These are phyloP conservation scores for Eucalyptus globulus DNA, from an alignment of 345 rosid genomes.

Conservation along the genomic window DNA sequence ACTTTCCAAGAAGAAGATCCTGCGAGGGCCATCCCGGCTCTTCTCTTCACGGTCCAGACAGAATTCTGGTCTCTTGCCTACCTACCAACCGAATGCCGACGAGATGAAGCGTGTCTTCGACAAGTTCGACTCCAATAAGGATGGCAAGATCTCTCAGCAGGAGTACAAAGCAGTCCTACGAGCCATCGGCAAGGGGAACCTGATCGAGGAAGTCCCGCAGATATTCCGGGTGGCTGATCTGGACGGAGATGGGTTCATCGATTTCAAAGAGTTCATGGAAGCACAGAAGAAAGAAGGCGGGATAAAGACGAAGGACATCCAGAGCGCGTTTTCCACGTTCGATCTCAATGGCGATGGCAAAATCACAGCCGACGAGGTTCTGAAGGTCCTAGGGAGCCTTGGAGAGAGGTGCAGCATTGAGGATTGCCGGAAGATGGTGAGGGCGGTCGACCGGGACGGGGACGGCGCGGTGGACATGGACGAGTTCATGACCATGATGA, in stretches of 20 bases:
- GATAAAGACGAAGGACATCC: slow-evolving; percentile 34
- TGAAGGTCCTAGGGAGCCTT: slow-evolving; percentile 50
- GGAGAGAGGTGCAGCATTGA: slow-evolving; percentile 72
- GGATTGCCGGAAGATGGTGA: slow-evolving; percentile 73
- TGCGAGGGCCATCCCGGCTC: slow-evolving; percentile 50
- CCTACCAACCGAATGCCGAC: slow-evolving; percentile 34
- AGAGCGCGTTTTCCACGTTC: slow-evolving; percentile 50
- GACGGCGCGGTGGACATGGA: slow-evolving; percentile 70
- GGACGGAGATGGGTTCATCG: slow-evolving; percentile 80
- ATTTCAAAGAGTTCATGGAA: slow-evolving; percentile 68
- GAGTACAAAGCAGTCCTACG: slow-evolving; percentile 66
- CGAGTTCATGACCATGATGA: slow-evolving; percentile 83
- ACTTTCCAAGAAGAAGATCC: slow-evolving; percentile 44
- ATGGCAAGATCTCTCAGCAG: slow-evolving; percentile 70
- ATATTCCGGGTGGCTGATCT: slow-evolving; percentile 61
- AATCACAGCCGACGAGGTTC: slow-evolving; percentile 75
- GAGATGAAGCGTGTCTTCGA: slow-evolving; percentile 68
- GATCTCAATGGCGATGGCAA: slow-evolving; percentile 66
- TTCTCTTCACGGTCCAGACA: slow-evolving; percentile 48
- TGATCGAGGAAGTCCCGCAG: slow-evolving; percentile 34
- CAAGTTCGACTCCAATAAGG: slow-evolving; percentile 65
- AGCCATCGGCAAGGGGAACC: slow-evolving; percentile 43
- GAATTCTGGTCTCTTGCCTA: slow-evolving; percentile 17
- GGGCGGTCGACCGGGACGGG: slow-evolving; percentile 63
- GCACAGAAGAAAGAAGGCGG: slow-evolving; percentile 59